Conservation (phyloP, 2,329 filamentous ascomycete species). For the Ampelomyces quisqualis region DNA sequence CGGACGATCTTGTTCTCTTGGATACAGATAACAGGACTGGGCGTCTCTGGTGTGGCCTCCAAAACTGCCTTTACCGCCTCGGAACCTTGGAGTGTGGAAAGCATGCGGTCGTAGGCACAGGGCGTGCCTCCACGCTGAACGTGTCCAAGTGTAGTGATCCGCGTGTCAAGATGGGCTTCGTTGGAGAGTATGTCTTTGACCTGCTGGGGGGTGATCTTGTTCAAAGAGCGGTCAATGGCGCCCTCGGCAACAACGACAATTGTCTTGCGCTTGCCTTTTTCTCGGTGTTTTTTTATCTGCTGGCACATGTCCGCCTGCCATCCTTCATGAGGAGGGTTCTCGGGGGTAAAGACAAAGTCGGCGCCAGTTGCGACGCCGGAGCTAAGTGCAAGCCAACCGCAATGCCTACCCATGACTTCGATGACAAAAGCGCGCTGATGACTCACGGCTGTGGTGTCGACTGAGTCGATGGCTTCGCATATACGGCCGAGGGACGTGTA, state of each 20-base stretch:
- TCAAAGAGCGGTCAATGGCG: conserved; percentile 68
- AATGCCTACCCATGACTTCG: conserved; percentile 95
- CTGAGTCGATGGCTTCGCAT: conserved; percentile 93
- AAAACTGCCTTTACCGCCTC: conserved; percentile 38
- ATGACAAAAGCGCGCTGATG: conserved; percentile 97
- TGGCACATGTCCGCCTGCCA: conserved; percentile 63
- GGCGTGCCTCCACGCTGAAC: conserved; percentile 94
- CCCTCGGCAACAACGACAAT: conserved; percentile 98
- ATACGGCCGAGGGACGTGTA: conserved; percentile 92
- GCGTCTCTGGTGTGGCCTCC: conserved; percentile 70
- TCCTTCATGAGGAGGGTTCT: conserved; percentile 81
- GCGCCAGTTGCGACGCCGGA: conserved; percentile 91
- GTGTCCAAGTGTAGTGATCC: conserved; percentile 92
- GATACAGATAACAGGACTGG: conserved; percentile 93
- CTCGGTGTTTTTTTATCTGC: conserved; percentile 66
- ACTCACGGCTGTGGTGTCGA: conserved; percentile 90
- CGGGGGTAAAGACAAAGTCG: conserved; percentile 95
- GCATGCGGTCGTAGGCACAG: conserved; percentile 90
- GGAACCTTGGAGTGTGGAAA: conserved; percentile 77
- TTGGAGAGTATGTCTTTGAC: conserved; percentile 87
- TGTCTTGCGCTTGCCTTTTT: conserved; percentile 90
- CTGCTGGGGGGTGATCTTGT: conserved; percentile 76
- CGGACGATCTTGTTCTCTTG: conserved; percentile 97
- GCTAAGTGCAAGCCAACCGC: conserved; percentile 96
- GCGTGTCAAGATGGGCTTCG: conserved; percentile 80